Evolutionary conservation across 352 stramenopile species (phyloP).

Genomic region (Peronospora destructor): DNA sequence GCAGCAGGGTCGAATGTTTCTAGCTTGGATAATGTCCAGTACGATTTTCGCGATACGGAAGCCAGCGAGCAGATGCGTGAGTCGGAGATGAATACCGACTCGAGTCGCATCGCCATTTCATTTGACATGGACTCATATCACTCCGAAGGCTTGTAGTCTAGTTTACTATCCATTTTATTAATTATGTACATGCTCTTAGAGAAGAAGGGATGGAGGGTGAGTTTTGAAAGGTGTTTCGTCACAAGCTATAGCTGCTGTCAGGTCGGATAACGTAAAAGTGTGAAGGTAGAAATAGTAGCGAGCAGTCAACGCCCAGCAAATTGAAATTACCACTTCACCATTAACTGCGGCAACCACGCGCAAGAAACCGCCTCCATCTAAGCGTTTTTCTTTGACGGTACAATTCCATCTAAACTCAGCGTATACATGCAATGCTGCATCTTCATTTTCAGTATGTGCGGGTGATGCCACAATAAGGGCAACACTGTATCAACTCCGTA

Average conservation of each 20-base stretch:
- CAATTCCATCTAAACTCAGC: too few species aligned
- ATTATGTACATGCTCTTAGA: background rate
- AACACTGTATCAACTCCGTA: too few species aligned
- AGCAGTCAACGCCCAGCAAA: too few species aligned
- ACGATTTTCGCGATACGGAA: conserved; percentile 27
- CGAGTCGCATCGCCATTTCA: conserved; percentile 25
- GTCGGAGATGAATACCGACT: conserved; percentile 25
- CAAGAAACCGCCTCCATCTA: too few species aligned
- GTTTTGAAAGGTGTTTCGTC: background rate
- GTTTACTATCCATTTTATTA: conserved; percentile 8
- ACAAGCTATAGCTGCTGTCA: background rate
- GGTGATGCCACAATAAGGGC: too few species aligned
- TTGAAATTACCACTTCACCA: too few species aligned
- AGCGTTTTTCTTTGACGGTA: too few species aligned
- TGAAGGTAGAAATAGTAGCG: too few species aligned
- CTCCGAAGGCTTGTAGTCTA: conserved; percentile 9
- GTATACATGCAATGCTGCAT: too few species aligned
- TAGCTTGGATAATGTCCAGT: conserved; percentile 20
- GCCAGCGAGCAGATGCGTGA: conserved; percentile 33
- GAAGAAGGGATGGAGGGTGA: background rate
- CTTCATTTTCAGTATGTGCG: too few species aligned
- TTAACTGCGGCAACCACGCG: too few species aligned
- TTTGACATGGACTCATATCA: conserved; percentile 14
- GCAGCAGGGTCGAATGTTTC: conserved; percentile 16
- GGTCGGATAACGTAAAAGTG: too few species aligned